Base-by-base conservation (phyloP, 352 stramenopile genomes). In the Globisporangium uncinulatum region DNA sequence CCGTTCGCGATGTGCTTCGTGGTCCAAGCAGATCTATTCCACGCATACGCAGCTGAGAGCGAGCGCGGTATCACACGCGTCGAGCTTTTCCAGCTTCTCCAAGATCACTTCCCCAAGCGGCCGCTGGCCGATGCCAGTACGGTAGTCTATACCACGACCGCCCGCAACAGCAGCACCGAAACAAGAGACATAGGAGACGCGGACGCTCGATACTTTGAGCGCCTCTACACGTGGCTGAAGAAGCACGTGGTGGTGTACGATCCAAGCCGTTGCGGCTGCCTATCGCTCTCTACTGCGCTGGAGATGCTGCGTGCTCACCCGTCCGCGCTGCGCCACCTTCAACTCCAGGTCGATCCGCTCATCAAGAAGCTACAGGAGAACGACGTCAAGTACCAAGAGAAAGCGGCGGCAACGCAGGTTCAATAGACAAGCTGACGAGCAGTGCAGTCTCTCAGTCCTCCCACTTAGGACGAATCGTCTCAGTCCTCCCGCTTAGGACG, bases 171-270 rank as follows among this genome's bases (percentile, higher is more conserved):
- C 65, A 58, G 19, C 31, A 31, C 24, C 24, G 39, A 8, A 74
- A 52, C 24, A 54, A 44, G 51, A 61, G 4, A 29, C 31, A 24
- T 31, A 6, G 37, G 41, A 46, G 61, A 74, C 0, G 42, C 51
- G 1, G 74, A 87, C 20, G 55, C 70, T 3, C 70, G 74, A 0
- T 54, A 86, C 46, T 87, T 86, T 59, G 79, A 89, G 51, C 67
- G 75, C 3, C 57, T 89, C 3, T 89, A 89, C 59, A 89, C 79
- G 24, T 89, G 79, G 79, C 58, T 89, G 20, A 89, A 89, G 66
- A 87, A 86, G 55, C 66, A 86, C 41, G 70, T 83, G n/a, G 73
- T 54, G 20, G 21, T 77, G 15, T 83, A 73, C 45, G 79, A 89
- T 44, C 56, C 57, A 1, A 46, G 62, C 0, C 66, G 71, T 17